Conservation (phyloP, 208 protist species). For the Naegleria gruberi region DNA sequence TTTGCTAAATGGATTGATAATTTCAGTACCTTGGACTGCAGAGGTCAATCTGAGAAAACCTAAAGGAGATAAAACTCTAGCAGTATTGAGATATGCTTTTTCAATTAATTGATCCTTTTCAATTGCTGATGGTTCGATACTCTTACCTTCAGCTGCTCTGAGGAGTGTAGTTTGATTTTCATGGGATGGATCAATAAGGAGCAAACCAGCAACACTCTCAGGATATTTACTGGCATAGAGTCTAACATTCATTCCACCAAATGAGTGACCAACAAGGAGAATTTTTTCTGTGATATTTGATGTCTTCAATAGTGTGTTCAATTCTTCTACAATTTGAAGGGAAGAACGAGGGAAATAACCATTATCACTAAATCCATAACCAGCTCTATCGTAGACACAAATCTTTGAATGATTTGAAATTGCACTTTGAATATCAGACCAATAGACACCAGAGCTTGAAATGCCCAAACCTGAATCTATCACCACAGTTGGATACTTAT, state of each 20-base stretch:
- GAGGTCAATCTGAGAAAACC: background rate
- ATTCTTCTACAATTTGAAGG: background rate
- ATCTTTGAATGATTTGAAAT: background rate
- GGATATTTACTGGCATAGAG: background rate
- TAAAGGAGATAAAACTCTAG: background rate
- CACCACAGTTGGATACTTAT: background rate
- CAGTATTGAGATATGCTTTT: background rate
- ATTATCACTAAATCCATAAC: background rate
- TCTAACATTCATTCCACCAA: background rate
- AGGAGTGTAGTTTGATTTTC: background rate
- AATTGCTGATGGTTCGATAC: background rate
- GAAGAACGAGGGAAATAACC: background rate
- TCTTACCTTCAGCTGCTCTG: background rate
- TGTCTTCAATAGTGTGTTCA: background rate
- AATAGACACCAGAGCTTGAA: background rate
- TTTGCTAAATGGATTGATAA: background rate
- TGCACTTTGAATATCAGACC: background rate
- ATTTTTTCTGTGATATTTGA: background rate
- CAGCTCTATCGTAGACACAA: conserved; percentile 14
- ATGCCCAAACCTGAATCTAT: background rate
- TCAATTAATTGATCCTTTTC: background rate
- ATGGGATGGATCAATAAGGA: background rate
- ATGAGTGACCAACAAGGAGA: background rate
- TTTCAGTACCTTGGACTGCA: background rate
- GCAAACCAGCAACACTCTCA: background rate